A percentile compares a stretch with the other conserved stretches of the same genome.
These are phyloP conservation scores for Clitopilus hobsonii DNA, from an alignment of 768 basidiomycete genomes.

Conservation along the genomic window DNA sequence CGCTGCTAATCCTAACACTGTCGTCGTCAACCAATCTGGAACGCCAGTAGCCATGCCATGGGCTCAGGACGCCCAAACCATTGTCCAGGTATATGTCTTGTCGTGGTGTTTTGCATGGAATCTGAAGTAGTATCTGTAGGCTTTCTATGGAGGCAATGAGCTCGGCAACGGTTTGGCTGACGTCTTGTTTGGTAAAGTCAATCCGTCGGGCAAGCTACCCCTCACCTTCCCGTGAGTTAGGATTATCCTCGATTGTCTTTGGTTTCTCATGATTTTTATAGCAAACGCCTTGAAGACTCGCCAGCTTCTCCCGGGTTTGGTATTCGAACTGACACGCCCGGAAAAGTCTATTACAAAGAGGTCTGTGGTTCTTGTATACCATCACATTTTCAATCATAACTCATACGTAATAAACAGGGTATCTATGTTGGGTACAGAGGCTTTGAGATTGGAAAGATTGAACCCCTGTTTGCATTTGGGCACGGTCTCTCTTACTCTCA, in stretches of 20 bases:
- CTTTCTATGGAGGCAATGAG: conserved; percentile 53
- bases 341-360: conserved; percentile 44
- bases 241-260: not conserved
- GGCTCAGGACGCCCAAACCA: conserved; percentile 31
- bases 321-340: conserved; percentile 34
- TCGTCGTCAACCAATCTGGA: conserved; percentile 56
- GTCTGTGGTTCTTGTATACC: conserved; percentile 24
- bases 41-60: conserved; percentile 54
- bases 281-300: conserved; percentile 46
- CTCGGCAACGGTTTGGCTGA: conserved; percentile 54
- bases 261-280: no score
- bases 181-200: conserved; percentile 55
- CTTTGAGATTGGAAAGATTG: conserved; percentile 38
- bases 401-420: conserved; percentile 24
- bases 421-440: conserved; percentile 51
- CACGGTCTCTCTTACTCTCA: conserved; percentile 57
- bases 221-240: conserved; percentile 45
- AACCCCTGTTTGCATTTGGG: conserved; percentile 51
- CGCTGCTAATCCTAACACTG: conserved; percentile 46
- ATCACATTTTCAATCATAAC: not conserved
- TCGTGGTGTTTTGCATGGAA: not conserved
- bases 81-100: conserved; percentile 33
- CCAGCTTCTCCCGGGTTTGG: conserved; percentile 45
- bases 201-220: conserved; percentile 54
- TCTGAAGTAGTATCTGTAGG: conserved; percentile 19